A percentile compares a stretch with the other conserved stretches of the same genome.
These are phyloP conservation scores for Moringa oleifera DNA, from an alignment of 345 rosid genomes.

Conservation along the genomic window DNA sequence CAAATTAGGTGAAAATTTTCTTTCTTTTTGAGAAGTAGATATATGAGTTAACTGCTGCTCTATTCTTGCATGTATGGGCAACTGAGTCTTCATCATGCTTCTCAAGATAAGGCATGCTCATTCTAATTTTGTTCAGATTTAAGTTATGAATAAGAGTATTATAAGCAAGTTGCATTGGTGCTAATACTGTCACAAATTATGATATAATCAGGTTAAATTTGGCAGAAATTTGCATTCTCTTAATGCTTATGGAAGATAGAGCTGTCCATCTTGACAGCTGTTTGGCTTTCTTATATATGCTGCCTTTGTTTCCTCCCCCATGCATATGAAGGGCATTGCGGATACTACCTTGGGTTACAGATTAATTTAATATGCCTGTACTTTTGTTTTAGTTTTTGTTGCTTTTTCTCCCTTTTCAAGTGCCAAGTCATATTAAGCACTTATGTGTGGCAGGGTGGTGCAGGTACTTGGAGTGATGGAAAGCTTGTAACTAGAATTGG, in stretches of 20 bases:
- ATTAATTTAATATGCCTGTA: neutral
- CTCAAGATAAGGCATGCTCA: too few species aligned
- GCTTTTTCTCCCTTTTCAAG: neutral
- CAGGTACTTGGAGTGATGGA: slow-evolving; percentile 99
- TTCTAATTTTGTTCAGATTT: too few species aligned
- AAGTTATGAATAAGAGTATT: neutral
- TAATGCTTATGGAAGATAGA: too few species aligned
- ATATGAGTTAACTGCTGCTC: too few species aligned
- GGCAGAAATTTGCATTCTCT: too few species aligned
- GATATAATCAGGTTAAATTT: too few species aligned
- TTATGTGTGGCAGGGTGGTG: slow-evolving; percentile 98
- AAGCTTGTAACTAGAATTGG: slow-evolving; percentile 97
- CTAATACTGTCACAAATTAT: neutral
- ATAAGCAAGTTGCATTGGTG: neutral
- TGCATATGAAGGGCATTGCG: neutral
- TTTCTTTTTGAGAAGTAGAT: too few species aligned
- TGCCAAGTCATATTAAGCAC: slow-evolving; percentile 44
- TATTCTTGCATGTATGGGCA: too few species aligned
- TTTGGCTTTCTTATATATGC: too few species aligned
- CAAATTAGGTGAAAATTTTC: too few species aligned
- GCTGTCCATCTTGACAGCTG: too few species aligned
- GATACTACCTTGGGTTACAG: neutral
- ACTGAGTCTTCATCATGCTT: too few species aligned
- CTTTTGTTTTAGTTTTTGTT: neutral
- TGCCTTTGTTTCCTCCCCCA: neutral